Conservation (phyloP, 78 protist species). For the Guillardia theta region DNA sequence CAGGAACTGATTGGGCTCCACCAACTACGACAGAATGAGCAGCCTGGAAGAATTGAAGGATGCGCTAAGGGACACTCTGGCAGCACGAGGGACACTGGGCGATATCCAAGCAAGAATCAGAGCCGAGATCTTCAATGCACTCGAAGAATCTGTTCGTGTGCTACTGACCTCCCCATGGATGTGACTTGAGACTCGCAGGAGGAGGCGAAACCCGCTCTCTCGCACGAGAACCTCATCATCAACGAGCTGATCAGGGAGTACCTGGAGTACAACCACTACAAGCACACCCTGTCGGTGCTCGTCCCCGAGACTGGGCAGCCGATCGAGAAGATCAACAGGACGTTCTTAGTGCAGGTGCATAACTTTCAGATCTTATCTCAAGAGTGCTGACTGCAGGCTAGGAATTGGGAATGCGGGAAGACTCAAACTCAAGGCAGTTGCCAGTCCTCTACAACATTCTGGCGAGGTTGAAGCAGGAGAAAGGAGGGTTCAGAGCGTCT, state of each 20-base stretch:
- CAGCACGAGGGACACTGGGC: neutral
- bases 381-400: too few relatives aligned
- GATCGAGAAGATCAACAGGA: neutral
- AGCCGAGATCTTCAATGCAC: constrained; percentile 5
- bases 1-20: too few relatives aligned
- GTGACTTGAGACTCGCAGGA: neutral
- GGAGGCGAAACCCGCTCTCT: neutral
- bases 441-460: too few relatives aligned
- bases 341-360: neutral
- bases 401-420: too few relatives aligned
- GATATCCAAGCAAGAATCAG: neutral
- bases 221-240: constrained; percentile 17
- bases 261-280: constrained; percentile 1
- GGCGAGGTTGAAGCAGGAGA: too few relatives aligned
- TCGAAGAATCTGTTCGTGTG: neutral
- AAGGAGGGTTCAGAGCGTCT: too few relatives aligned
- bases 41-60: neutral
- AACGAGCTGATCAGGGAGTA: constrained; percentile 48
- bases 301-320: constrained; percentile 23
- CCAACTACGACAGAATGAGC: neutral
- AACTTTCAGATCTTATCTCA: too few relatives aligned
- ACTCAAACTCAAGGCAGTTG: too few relatives aligned
- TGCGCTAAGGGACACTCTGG: neutral
- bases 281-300: neutral
- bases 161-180: neutral